phyloP scores from a whole-genome alignment of 805 yeast genomes.

The Candida vartiovaarae region DNA sequence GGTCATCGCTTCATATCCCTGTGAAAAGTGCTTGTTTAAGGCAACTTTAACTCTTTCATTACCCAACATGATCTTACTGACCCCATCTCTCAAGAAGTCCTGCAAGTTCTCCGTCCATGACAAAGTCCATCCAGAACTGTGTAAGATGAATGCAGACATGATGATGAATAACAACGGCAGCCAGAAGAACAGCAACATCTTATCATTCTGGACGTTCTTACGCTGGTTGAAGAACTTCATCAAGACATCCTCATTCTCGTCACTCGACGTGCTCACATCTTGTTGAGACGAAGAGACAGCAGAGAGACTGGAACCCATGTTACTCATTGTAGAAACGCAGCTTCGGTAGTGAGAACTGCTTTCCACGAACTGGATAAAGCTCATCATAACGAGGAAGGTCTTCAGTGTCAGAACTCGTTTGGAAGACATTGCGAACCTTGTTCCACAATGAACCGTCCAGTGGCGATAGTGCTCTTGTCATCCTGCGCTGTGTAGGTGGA shows the following conservation, averaged over 20 bases:
- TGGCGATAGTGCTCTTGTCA: constrained; percentile 2
- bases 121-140: constrained; percentile 29
- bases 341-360: constrained; percentile 13
- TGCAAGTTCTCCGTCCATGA: constrained; percentile 29
- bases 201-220: constrained; percentile 56
- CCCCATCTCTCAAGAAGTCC: constrained; percentile 33
- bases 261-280: constrained; percentile 7
- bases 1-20: constrained; percentile 35
- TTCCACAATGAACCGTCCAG: constrained; percentile 29
- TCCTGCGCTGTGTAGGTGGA: background rate
- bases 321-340: constrained; percentile 9
- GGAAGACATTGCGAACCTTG: constrained; percentile 29
- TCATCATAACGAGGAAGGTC: constrained; percentile 70
- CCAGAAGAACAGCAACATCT: constrained; percentile 87
- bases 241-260: constrained; percentile 26
- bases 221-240: constrained; percentile 35
- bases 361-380: constrained; percentile 44
- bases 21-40: constrained; percentile 30
- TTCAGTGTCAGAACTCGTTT: constrained; percentile 25
- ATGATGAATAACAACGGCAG: constrained; percentile 63
- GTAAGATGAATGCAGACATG: constrained; percentile 37
- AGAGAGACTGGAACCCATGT: constrained; percentile 2
- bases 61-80: constrained; percentile 46
- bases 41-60: constrained; percentile 41
- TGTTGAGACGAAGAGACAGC: constrained; percentile 3